phyloP scores from a whole-genome alignment of 352 stramenopile species.

The Chloridella minuta region DNA sequence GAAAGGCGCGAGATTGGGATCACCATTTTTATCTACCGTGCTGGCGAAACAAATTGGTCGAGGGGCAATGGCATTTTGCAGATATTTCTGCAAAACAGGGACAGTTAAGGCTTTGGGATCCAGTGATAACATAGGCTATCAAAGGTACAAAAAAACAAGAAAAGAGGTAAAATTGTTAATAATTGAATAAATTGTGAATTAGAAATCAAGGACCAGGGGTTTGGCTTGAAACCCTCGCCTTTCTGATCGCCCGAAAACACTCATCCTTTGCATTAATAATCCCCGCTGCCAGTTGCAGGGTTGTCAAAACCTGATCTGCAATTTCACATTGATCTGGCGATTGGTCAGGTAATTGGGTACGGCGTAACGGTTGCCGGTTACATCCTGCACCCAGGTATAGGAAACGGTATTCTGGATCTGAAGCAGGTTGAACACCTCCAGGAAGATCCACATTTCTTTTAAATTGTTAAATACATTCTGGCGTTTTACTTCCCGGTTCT shows the following conservation, averaged over 20 bases:
- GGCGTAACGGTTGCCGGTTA: background rate
- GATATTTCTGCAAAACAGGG: background rate
- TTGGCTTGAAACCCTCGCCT: too few species aligned
- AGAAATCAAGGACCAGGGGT: too few species aligned
- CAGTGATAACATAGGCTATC: background rate
- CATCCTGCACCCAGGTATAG: background rate
- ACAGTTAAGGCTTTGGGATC: background rate
- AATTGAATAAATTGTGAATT: too few species aligned
- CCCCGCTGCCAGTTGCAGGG: too few species aligned
- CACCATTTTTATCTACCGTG: background rate
- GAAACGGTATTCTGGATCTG: background rate
- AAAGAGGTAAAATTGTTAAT: too few species aligned
- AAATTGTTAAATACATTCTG: background rate
- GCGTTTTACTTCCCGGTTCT: background rate
- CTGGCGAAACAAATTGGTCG: background rate
- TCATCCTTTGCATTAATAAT: too few species aligned
- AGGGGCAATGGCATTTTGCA: background rate
- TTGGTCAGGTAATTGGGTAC: background rate
- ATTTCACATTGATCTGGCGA: background rate
- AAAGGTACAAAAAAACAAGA: too few species aligned
- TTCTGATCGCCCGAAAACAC: too few species aligned
- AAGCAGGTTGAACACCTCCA: background rate
- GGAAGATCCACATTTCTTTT: background rate
- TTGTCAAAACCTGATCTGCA: background rate
- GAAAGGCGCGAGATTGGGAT: background rate